Conservation (phyloP, 192 early-diverging fungal species). For the Backusella tuberculispora region DNA sequence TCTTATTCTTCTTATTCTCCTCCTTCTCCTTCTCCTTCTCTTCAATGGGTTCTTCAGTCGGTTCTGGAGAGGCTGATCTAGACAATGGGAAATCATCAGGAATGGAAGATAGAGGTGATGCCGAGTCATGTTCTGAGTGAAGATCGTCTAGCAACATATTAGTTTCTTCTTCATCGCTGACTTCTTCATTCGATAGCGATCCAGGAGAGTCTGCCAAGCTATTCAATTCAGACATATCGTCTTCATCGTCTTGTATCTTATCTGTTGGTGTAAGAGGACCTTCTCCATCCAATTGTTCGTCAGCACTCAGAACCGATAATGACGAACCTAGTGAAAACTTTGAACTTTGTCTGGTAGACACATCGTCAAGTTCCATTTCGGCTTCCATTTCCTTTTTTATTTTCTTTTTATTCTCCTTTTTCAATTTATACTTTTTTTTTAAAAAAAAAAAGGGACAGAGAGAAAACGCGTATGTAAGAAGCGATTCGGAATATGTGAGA, state of each 20-base stretch:
- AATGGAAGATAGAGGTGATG: constrained; percentile 44
- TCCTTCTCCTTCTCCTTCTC: constrained; percentile 13
- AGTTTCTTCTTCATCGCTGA: constrained; percentile 18
- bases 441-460: neutral
- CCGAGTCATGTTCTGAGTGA: constrained; percentile 33
- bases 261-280: constrained; percentile 40
- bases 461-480: neutral
- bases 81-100: constrained; percentile 48
- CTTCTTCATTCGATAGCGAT: constrained; percentile 33
- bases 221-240: constrained; percentile 19
- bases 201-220: constrained; percentile 13
- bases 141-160: constrained; percentile 22
- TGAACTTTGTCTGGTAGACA: constrained; percentile 37
- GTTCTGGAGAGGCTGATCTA: constrained; percentile 38
- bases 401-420: neutral
- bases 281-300: constrained; percentile 35
- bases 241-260: constrained; percentile 35
- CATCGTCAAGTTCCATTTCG: constrained; percentile 17
- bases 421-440: neutral
- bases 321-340: constrained; percentile 42
- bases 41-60: neutral
- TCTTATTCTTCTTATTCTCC: neutral
- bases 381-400: constrained; percentile 2
- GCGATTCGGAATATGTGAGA: neutral
- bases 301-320: constrained; percentile 34